These are phyloP conservation scores for Radiomyces spectabilis DNA, from an alignment of 192 early-diverging fungal genomes.

Conservation along the genomic window DNA sequence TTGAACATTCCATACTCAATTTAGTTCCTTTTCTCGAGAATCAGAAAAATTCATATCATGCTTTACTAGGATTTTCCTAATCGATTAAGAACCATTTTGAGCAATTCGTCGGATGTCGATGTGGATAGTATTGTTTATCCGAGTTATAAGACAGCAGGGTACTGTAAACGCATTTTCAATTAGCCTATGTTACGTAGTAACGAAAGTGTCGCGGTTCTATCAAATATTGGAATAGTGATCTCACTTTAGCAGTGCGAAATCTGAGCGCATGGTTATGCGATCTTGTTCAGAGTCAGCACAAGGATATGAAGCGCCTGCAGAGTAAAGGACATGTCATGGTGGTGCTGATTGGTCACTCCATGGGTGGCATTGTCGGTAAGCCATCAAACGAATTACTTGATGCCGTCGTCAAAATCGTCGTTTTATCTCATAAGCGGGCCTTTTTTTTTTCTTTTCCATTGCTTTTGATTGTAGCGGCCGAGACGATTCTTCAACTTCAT, in stretches of 20 bases:
- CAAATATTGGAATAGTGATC: slow-evolving; percentile 3
- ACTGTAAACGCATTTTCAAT: not conserved
- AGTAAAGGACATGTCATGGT: slow-evolving; percentile 12
- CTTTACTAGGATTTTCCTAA: slow-evolving; percentile 45
- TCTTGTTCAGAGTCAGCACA: slow-evolving; percentile 24
- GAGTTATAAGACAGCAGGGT: slow-evolving; percentile 50
- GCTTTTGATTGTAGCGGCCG: slow-evolving; percentile 44
- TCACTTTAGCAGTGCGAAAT: slow-evolving; percentile 30
- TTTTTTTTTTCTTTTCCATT: not conserved
- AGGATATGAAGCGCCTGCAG: slow-evolving; percentile 1
- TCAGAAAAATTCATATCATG: too few relatives aligned
- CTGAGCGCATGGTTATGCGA: slow-evolving; percentile 43
- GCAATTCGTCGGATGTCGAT: slow-evolving; percentile 30
- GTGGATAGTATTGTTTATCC: slow-evolving; percentile 45
- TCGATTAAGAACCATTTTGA: slow-evolving; percentile 35
- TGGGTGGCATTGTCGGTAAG: slow-evolving; percentile 58
- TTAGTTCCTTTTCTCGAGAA: slow-evolving; percentile 1
- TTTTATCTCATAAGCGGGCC: not conserved
- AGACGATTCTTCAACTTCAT: slow-evolving; percentile 32
- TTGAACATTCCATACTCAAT: not conserved
- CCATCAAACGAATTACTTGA: too few relatives aligned
- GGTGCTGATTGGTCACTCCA: slow-evolving; percentile 34
- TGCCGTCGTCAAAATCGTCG: not conserved
- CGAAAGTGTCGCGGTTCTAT: too few relatives aligned
- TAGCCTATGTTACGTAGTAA: not conserved